Evolutionary conservation across 768 basidiomycete species (phyloP).

Genomic region (Naganishia vaughanmartiniae): DNA sequence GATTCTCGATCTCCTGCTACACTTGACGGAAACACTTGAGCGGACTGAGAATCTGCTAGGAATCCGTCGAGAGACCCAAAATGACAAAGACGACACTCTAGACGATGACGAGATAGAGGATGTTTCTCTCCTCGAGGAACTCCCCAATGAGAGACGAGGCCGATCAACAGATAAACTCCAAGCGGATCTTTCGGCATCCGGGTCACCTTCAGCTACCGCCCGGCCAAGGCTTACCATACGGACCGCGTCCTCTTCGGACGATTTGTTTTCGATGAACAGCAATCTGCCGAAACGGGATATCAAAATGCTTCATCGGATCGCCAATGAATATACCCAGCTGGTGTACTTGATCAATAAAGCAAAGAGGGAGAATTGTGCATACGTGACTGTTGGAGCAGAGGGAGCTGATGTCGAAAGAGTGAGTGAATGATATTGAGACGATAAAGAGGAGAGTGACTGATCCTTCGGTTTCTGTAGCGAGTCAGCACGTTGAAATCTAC

Average conservation of each 20-base stretch:
- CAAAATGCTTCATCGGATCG: constrained; percentile 66
- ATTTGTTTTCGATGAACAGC: neutral
- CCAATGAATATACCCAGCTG: constrained; percentile 86
- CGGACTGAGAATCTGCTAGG: constrained; percentile 78
- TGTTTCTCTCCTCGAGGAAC: neutral
- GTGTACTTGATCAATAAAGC: constrained; percentile 86
- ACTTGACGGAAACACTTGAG: constrained; percentile 84
- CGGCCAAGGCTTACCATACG: constrained; percentile 22
- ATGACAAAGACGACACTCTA: constrained; percentile 4
- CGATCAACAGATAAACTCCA: neutral
- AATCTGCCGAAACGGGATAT: constrained; percentile 23
- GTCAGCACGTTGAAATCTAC: constrained; percentile 16
- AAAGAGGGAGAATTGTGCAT: constrained; percentile 68
- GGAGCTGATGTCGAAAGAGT: constrained; percentile 78
- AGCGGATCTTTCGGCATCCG: neutral
- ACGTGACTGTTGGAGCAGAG: constrained; percentile 55
- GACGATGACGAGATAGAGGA: neutral
- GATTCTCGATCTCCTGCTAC: constrained; percentile 78
- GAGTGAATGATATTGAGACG: constrained; percentile 36
- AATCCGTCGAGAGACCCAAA: neutral
- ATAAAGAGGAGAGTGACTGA: constrained; percentile 21
- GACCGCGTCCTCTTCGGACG: constrained; percentile 5
- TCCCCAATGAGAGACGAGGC: neutral
- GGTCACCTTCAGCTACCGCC: neutral
- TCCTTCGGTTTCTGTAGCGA: neutral